Evolutionary conservation across 202 grass and related monocot genomes (phyloP), one percentile per base, ranked within the genome.

Genomic region (Schoenoplectus tabernaemontani): DNA sequence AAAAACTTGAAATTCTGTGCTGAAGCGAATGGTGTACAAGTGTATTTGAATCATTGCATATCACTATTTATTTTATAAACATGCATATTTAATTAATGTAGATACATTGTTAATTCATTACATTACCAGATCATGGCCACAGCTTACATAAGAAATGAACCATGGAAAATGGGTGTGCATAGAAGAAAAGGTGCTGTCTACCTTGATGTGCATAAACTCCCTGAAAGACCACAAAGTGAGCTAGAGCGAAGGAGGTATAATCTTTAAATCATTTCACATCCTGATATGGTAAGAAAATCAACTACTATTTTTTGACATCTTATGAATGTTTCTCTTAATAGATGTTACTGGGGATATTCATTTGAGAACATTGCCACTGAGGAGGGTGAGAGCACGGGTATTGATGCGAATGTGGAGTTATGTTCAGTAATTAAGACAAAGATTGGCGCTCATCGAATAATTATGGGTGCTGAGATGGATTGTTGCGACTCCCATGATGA

Each of bases 401-500:
- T 99, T 85, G 92, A 99, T 92, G 96, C 96, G 38, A 99, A 99
- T 85, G 83, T 99, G 65, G 96, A 99, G 71, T 99, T 87, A 48
- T 99, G 96, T 87, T 88, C 96, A 82, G 90, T 96, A 84, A 91
- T 99, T 83, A 99, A 96, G 80, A 99, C 96, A 24, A 99, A 99
- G 83, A 59, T 99, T 67, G 96, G 96, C 47, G 92, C 96, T 16
- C 96, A 99, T 89, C 86, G 92, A 57, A 92, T 99, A 78, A 83
- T 99, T 81, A 99, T 99, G 96, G 96, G 91, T 75, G 92, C 92
- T 67, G 96, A 99, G 86, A 99, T 99, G 92, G 96, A 99, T 74
- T 96, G 96, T 74, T 99, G 96, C 53, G 96, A 99, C 89, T 85
- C 92, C 80, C 93, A 89, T 82, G 90, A 96, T 80, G 89, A 94